Percentiles rank a stretch among this genome's conserved stretches.
Conservation (phyloP, 495 filamentous ascomycete species). For the Penicillium roqueforti region DNA sequence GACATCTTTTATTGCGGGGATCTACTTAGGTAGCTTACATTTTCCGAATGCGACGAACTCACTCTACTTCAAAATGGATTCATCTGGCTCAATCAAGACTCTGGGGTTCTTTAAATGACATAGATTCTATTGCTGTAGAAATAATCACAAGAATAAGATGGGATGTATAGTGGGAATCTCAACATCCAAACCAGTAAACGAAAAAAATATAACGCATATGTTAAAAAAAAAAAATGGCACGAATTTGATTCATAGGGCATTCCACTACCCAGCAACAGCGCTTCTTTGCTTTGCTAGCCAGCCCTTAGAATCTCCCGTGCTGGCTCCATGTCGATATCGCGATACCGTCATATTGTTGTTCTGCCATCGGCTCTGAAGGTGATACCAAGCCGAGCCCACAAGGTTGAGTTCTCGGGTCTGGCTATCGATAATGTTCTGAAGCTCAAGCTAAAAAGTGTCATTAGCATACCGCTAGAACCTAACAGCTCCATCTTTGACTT, state of each 20-base stretch:
- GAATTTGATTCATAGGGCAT: not conserved
- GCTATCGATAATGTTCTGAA: slow-evolving; percentile 63
- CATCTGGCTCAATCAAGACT: not conserved
- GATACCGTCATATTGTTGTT: slow-evolving; percentile 74
- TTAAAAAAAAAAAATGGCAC: not conserved
- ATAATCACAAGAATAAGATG: slow-evolving; percentile 6
- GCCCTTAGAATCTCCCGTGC: slow-evolving; percentile 74
- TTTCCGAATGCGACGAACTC: slow-evolving; percentile 10
- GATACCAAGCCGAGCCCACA: slow-evolving; percentile 89
- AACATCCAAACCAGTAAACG: slow-evolving; percentile 1
- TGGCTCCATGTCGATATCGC: slow-evolving; percentile 47
- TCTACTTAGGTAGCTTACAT: slow-evolving; percentile 2
- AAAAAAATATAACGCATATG: not conserved
- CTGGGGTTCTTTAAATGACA: not conserved
- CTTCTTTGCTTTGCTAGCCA: slow-evolving; percentile 89
- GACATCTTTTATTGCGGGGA: slow-evolving; percentile 13
- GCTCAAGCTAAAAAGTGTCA: slow-evolving; percentile 40
- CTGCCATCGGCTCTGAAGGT: slow-evolving; percentile 77
- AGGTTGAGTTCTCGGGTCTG: slow-evolving; percentile 73
- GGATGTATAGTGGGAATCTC: slow-evolving; percentile 11
- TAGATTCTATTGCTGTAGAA: slow-evolving; percentile 6
- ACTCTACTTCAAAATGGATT: not conserved
- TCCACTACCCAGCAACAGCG: slow-evolving; percentile 51
- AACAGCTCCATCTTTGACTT: slow-evolving; percentile 15
- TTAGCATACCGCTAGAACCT: slow-evolving; percentile 12